phyloP scores from a whole-genome alignment of 139 green algal genomes.

The Coelastrella sp. region DNA sequence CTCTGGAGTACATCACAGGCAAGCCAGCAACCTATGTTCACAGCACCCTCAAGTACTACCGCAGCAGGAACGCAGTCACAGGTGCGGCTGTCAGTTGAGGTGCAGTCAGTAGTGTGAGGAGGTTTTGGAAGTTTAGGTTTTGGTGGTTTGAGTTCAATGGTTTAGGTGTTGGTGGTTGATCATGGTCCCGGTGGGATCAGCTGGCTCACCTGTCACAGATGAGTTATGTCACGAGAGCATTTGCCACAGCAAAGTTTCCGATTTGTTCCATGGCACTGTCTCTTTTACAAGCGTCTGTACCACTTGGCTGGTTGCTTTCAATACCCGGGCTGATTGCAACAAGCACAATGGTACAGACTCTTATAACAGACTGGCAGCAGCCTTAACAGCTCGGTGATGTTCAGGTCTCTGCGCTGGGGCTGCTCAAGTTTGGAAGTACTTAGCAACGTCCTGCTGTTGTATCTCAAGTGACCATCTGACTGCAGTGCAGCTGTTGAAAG shows the following conservation, averaged over 20 bases:
- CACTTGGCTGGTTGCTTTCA: no score
- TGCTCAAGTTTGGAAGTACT: no score
- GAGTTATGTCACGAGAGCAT: not conserved
- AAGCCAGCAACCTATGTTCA: slow-evolving; percentile 9
- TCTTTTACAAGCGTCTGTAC: not conserved
- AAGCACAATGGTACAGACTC: no score
- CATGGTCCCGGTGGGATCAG: not conserved
- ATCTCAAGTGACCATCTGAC: no score
- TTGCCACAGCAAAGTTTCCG: not conserved
- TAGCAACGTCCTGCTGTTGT: no score
- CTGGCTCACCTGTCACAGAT: not conserved
- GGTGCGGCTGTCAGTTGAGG: not conserved
- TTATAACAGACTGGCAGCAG: no score
- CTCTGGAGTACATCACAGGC: slow-evolving; percentile 45
- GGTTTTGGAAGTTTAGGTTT: no score
- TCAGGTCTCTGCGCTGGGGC: not conserved
- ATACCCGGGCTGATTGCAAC: no score
- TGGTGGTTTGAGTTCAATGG: no score
- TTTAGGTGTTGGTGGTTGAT: not conserved
- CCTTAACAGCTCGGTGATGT: not conserved
- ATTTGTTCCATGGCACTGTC: not conserved
- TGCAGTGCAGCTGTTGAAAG: no score
- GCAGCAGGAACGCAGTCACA: slow-evolving; percentile 30
- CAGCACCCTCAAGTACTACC: slow-evolving; percentile 41
- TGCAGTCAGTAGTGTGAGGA: no score